These are phyloP conservation scores for Calcarisporium arbuscula DNA, from an alignment of 2,329 filamentous ascomycete genomes.

Conservation along the genomic window DNA sequence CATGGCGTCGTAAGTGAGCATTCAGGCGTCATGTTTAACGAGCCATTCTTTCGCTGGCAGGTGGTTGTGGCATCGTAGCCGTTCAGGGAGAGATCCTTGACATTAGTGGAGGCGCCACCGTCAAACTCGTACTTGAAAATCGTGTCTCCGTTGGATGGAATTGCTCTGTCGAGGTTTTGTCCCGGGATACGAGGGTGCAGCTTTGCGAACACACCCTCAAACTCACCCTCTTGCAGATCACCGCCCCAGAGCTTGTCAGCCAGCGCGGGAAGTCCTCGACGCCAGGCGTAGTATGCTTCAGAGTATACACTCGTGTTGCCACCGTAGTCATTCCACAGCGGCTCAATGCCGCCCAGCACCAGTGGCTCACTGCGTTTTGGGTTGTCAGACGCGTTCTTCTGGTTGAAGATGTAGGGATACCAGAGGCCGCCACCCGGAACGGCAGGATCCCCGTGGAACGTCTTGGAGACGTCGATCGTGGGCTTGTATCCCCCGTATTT, in stretches of 20 bases:
- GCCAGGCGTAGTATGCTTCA: slow-evolving; percentile 19
- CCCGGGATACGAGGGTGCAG: slow-evolving; percentile 12
- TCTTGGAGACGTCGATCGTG: slow-evolving; percentile 37
- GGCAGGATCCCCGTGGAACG: slow-evolving; percentile 22
- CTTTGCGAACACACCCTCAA: slow-evolving; percentile 7
- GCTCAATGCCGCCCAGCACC: slow-evolving; percentile 14
- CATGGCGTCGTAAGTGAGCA: slow-evolving; percentile 42
- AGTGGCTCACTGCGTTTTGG: slow-evolving; percentile 8
- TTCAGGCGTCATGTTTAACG: slow-evolving; percentile 17
- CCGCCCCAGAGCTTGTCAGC: slow-evolving; percentile 22
- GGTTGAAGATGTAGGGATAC: slow-evolving; percentile 17
- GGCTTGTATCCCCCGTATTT: slow-evolving; percentile 35
- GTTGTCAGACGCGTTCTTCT: slow-evolving; percentile 12
- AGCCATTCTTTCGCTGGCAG: slow-evolving; percentile 25
- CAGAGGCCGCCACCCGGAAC: slow-evolving; percentile 10
- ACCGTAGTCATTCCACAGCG: slow-evolving; percentile 20
- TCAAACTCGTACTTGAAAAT: slow-evolving; percentile 18
- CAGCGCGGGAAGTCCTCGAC: slow-evolving; percentile 15
- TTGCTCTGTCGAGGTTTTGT: slow-evolving; percentile 15
- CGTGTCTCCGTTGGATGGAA: slow-evolving; percentile 8
- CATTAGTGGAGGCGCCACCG: slow-evolving; percentile 2
- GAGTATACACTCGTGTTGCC: slow-evolving; percentile 16
- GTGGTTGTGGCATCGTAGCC: slow-evolving; percentile 23
- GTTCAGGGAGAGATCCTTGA: slow-evolving; percentile 14
- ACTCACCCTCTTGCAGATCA: slow-evolving; percentile 9